A percentile compares a stretch with the other conserved stretches of the same genome.
Evolutionary conservation across 2,329 filamentous ascomycete species (phyloP).

Genomic region (Penicillium sp.): DNA sequence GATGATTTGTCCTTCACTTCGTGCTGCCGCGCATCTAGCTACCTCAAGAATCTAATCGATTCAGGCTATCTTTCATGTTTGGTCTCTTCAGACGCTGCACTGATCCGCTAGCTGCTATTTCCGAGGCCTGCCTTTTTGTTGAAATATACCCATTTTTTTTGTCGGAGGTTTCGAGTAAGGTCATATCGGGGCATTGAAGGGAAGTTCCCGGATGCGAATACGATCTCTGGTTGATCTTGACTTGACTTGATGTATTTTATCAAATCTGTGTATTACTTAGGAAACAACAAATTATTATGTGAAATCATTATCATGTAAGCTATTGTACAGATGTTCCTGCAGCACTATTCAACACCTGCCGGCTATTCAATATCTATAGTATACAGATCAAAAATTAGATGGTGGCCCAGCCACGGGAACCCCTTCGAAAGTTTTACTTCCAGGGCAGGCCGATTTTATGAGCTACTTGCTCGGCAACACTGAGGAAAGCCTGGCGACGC

Average conservation of each 20-base stretch:
- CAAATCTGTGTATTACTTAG: too few species aligned
- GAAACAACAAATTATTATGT: background rate
- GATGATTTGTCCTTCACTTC: background rate
- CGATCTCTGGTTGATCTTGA: background rate
- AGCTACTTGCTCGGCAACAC: constrained; percentile 65
- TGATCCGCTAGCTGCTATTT: background rate
- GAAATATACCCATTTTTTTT: constrained; percentile 5
- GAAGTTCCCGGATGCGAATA: background rate
- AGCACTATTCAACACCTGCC: background rate
- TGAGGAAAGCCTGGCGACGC: constrained; percentile 72
- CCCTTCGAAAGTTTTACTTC: constrained; percentile 24
- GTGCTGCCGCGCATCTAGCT: too few species aligned
- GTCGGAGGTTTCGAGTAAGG: background rate
- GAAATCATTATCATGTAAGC: background rate
- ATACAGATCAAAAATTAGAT: background rate
- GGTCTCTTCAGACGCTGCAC: background rate
- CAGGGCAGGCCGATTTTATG: constrained; percentile 49
- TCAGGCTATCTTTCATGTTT: background rate
- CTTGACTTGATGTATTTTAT: background rate
- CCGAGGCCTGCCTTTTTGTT: background rate
- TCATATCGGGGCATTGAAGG: background rate
- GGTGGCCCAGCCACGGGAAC: background rate
- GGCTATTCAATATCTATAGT: background rate
- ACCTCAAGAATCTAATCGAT: background rate
- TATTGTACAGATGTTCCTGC: background rate